Conservation (phyloP, 495 filamentous ascomycete genomes). For the Neurospora pannonica region DNA sequence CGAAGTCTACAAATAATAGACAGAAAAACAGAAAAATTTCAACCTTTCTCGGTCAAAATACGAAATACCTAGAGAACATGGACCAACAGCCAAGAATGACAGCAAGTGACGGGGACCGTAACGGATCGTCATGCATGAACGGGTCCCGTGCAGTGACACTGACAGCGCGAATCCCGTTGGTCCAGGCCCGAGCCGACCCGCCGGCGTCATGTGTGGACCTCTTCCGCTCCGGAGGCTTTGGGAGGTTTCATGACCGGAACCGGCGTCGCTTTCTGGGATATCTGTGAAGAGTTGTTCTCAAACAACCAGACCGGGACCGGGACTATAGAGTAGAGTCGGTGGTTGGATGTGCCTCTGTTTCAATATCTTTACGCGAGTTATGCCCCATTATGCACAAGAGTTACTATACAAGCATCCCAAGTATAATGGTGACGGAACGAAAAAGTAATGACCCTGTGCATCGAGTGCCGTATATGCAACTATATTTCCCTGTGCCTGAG, state of each 20-base stretch:
- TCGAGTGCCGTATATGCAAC: not conserved
- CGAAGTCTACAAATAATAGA: too few species aligned
- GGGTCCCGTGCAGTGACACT: not conserved
- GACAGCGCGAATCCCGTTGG: not conserved
- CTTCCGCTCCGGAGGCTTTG: not conserved
- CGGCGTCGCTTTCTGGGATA: not conserved
- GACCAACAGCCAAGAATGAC: not conserved
- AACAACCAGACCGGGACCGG: not conserved
- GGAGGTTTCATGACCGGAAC: not conserved
- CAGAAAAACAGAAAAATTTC: too few species aligned
- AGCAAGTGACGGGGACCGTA: not conserved
- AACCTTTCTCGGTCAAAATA: not conserved
- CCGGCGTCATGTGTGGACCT: not conserved
- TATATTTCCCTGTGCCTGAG: not conserved
- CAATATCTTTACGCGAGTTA: not conserved
- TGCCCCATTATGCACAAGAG: not conserved
- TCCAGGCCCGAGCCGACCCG: not conserved
- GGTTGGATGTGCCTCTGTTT: not conserved
- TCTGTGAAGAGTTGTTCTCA: not conserved
- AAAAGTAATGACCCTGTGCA: not conserved
- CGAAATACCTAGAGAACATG: not conserved
- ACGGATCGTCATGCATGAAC: not conserved
- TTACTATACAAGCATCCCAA: not conserved
- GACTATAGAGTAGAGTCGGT: not conserved
- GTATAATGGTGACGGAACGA: not conserved